Evolutionary conservation across 169 alveolate species (phyloP), one percentile per base, ranked within the genome.

Genomic region (Plasmodium cynomolgi): DNA sequence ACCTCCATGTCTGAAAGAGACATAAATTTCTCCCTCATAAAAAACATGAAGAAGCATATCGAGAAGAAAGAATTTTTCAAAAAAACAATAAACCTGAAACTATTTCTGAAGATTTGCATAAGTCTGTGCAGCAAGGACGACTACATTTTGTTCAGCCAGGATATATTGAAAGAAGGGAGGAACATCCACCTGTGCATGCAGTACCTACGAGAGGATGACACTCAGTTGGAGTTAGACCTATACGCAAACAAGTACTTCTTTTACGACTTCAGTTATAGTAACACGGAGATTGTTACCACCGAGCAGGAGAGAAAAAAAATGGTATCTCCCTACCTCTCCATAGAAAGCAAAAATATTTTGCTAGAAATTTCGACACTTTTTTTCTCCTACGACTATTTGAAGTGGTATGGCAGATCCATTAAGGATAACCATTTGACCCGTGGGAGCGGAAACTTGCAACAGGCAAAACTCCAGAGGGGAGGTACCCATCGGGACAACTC

Each of bases 331-430:
- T 90, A 58, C 39, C 68, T 80, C 9, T 90, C 90, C 31, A 39
- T 90, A 39, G 94, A 90, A 80, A 58, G 94, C 31, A 90, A 80
- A 58, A 90, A 90, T 41, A 80, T 90, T 5, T 29, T 90, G 23
- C 15, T 80, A 6, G 91, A 90, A 90, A 58, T 68, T 6, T 79
- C 94, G 9, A 15, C 83, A 23, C 73, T 80, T 11, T 90, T 90
- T 41, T 90, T 90, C 23, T 56, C 90, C 2, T 80, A 58, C 50
- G 94, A 90, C 23, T 90, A 90, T 62, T 62, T 90, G 34, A 90
- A 90, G 34, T 7, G 20, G 1, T 90, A 37, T 11, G 1, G 62
- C 8, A 31, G 26, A 47, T 77, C 29, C 13, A 15, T 0, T 15
- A 29, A 31, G 81, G 74, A 13, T 3, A 83, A 15, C 72, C n/a